phyloP scores from a whole-genome alignment of 441 rosid species.

The Croton laevigatus region DNA sequence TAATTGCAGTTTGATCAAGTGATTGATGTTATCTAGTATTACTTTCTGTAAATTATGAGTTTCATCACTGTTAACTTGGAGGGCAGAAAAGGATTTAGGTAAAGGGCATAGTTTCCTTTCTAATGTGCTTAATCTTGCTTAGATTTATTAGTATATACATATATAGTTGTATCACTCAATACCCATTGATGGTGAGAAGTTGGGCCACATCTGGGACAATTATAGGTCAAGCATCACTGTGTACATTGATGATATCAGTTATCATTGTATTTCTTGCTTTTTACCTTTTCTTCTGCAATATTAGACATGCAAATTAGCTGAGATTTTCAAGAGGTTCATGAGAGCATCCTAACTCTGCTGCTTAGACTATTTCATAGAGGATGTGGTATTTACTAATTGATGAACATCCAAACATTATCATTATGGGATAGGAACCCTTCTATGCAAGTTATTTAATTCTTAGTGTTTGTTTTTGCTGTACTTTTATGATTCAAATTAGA shows the following conservation, averaged over 20 bases:
- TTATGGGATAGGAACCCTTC: background rate
- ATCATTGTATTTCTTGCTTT: background rate
- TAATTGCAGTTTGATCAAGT: background rate
- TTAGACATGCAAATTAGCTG: background rate
- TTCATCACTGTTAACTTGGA: background rate
- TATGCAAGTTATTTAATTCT: background rate
- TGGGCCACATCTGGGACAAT: background rate
- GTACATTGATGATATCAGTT: background rate
- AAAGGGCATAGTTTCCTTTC: background rate
- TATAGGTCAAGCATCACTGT: too few species aligned
- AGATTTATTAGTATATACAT: background rate
- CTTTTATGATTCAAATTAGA: background rate
- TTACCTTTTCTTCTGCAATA: background rate
- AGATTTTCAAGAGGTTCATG: background rate
- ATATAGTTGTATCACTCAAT: background rate
- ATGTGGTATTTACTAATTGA: background rate
- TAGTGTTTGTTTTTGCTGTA: background rate
- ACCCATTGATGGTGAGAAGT: background rate
- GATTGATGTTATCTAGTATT: background rate
- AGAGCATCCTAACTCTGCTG: background rate
- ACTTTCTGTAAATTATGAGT: background rate
- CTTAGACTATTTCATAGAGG: background rate
- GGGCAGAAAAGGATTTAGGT: background rate
- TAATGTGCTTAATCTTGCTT: background rate
- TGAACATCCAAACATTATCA: background rate